A percentile compares a stretch with the other conserved stretches of the same genome.
These are phyloP conservation scores for Hypoxylon sp. DNA, from an alignment of 2,329 filamentous ascomycete genomes.

Conservation along the genomic window DNA sequence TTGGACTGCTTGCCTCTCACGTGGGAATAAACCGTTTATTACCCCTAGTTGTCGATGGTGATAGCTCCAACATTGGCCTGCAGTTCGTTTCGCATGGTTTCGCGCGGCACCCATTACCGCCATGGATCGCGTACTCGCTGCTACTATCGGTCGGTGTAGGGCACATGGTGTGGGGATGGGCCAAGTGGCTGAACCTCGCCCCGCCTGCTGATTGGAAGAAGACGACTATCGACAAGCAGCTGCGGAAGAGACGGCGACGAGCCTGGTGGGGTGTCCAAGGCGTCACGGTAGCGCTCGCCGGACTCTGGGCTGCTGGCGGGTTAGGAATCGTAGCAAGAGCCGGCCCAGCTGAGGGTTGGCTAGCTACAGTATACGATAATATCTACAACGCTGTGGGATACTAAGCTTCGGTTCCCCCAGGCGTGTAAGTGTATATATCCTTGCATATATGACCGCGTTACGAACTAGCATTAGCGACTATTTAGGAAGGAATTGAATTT, in stretches of 20 bases:
- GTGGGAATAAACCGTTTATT: conserved; percentile 81
- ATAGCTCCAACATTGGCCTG: conserved; percentile 87
- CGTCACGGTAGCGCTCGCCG: conserved; percentile 69
- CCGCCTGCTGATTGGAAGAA: conserved; percentile 68
- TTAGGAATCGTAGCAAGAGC: conserved; percentile 82
- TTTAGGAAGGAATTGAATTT: conserved; percentile 2
- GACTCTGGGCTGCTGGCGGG: conserved; percentile 85
- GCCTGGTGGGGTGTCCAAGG: conserved; percentile 82
- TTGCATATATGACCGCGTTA: conserved; percentile 27
- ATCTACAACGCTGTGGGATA: conserved; percentile 63
- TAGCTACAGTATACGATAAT: conserved; percentile 83
- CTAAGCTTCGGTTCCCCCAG: not conserved
- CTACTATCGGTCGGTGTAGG: conserved; percentile 78
- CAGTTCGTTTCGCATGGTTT: conserved; percentile 90
- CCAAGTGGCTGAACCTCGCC: conserved; percentile 81
- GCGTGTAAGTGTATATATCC: conserved; percentile 31
- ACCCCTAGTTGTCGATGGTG: conserved; percentile 83
- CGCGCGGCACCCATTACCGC: conserved; percentile 70
- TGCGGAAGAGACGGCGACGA: conserved; percentile 70
- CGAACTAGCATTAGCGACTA: conserved; percentile 22
- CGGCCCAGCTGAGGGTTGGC: conserved; percentile 81
- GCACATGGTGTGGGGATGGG: conserved; percentile 88
- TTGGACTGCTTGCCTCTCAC: conserved; percentile 78
- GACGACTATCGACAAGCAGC: conserved; percentile 66
- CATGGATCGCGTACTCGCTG: conserved; percentile 78